Conservation (phyloP, 2,329 filamentous ascomycete genomes). For the Penicillium sp. region DNA sequence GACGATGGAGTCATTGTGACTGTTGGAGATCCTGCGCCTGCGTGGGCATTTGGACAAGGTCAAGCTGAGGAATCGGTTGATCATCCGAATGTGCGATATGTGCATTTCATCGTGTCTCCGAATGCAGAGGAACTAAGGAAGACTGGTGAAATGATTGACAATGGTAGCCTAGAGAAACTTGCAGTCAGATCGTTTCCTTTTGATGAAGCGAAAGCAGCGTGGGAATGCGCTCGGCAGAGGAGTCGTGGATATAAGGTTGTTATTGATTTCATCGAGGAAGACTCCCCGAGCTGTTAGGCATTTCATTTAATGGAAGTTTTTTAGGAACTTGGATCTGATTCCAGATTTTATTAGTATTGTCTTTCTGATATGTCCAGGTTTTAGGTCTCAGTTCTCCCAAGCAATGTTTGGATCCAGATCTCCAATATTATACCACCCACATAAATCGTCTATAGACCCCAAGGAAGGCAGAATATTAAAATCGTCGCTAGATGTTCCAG, state of each 20-base stretch:
- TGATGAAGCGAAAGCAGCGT: background rate
- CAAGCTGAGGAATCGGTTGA: background rate
- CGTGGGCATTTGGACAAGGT: conserved; percentile 4
- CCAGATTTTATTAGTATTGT: background rate
- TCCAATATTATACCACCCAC: conserved; percentile 19
- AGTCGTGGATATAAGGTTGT: conserved; percentile 1
- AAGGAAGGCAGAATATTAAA: conserved; percentile 9
- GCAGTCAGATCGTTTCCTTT: background rate
- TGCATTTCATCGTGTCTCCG: conserved; percentile 6
- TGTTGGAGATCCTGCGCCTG: conserved; percentile 18
- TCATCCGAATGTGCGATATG: conserved; percentile 4
- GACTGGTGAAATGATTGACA: conserved; percentile 1
- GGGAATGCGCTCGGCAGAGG: background rate
- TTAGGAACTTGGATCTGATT: background rate
- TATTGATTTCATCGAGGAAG: background rate
- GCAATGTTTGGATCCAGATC: conserved; percentile 10
- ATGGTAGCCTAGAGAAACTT: background rate
- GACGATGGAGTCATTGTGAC: conserved; percentile 35
- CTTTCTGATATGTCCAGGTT: background rate
- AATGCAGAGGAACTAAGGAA: background rate
- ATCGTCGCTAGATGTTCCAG: conserved; percentile 1
- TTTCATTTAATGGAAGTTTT: background rate
- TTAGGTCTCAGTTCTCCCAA: conserved; percentile 1
- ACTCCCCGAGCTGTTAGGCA: background rate
- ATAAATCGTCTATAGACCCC: conserved; percentile 18